Base-by-base conservation (phyloP, 176 grass and related monocot genomes). In the Ananas comosus region DNA sequence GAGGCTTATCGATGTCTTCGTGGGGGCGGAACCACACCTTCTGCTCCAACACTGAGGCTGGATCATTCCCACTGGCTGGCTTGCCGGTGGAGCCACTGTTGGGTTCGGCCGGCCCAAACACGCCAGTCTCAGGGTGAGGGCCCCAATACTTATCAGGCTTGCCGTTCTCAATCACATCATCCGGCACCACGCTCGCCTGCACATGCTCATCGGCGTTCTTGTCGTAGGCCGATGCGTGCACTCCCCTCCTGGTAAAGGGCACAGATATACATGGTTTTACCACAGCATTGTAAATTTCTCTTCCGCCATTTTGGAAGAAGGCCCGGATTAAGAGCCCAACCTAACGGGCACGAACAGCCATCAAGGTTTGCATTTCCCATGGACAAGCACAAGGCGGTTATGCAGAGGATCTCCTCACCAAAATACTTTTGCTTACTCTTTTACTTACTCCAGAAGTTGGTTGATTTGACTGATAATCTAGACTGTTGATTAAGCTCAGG, bases 171-270 rank as follows among this genome's bases (percentile, higher is more conserved):
- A 97, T 97, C 84, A 93, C 94, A 90, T 93, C 80, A 80, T 97
- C 87, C 66, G 89, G 94, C 79, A 92, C 93, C 57, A 90, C 64
- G 51, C 61, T 76, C 50, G 93, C 84, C 1, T 84, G 70, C 53
- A 86, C 86, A 54, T 87, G 94, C 0, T 97, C 94, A 13, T 97
- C 94, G 72, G 88, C 22, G 80, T 97, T 97, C 81, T 97, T 97
- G 81, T 97, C 94, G 79, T 97, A 97, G 42, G 84, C 59, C 12
- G 94, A 93, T 2, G 65, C 72, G 81, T 92, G 87, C 64, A 97
- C 89, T 2, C 72, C 69, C 84, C 89, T 92, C 71, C 74, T 83
- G 56, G 3, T 10, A 61, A 61, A n/a, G 13, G 17, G 33, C 33
- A 42, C 33, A 42, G 33, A 42, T 42, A 42, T 42, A 6, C 33